Percentiles rank a stretch among this genome's conserved stretches.
These are phyloP conservation scores for Hordeum vulgare DNA, from an alignment of 176 grass and related monocot genomes.

Conservation along the genomic window DNA sequence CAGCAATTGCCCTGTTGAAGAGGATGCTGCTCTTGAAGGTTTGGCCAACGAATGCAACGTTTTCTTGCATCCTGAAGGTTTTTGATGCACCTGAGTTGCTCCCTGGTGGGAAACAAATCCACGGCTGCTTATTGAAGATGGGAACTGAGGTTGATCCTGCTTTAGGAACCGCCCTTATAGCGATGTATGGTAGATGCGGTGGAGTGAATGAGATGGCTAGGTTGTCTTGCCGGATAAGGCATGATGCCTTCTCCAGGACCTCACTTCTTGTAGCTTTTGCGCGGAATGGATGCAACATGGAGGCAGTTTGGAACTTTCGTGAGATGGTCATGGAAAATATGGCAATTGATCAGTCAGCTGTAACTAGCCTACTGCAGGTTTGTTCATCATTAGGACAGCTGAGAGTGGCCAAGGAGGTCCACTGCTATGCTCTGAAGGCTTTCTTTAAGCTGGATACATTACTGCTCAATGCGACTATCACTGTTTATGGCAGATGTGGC, in stretches of 20 bases:
- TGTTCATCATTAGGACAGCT: constrained; percentile 43
- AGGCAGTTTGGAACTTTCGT: constrained; percentile 38
- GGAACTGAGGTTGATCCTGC: constrained; percentile 45
- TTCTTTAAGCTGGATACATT: constrained; percentile 40
- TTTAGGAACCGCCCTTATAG: constrained; percentile 41
- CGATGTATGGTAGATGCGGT: constrained; percentile 64
- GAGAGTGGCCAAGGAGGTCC: constrained; percentile 39
- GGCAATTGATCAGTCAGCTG: constrained; percentile 29
- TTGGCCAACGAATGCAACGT: constrained; percentile 46
- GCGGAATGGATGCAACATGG: constrained; percentile 41
- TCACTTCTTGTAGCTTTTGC: constrained; percentile 47
- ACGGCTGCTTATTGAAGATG: constrained; percentile 64
- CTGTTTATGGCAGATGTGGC: constrained; percentile 58
- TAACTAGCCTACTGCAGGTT: constrained; percentile 47
- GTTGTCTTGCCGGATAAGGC: constrained; percentile 39
- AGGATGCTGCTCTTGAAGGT: constrained; percentile 44
- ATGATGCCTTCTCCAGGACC: constrained; percentile 41
- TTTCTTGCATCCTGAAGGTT: constrained; percentile 56
- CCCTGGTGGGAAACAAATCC: constrained; percentile 42
- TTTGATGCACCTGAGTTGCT: constrained; percentile 36
- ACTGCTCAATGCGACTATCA: constrained; percentile 53
- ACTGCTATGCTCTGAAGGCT: constrained; percentile 50
- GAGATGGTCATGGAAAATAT: constrained; percentile 41
- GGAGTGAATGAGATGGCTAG: constrained; percentile 44
- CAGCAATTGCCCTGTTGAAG: constrained; percentile 30